These are phyloP conservation scores for Eutrema japonicum DNA, from an alignment of 345 rosid genomes.

Conservation along the genomic window DNA sequence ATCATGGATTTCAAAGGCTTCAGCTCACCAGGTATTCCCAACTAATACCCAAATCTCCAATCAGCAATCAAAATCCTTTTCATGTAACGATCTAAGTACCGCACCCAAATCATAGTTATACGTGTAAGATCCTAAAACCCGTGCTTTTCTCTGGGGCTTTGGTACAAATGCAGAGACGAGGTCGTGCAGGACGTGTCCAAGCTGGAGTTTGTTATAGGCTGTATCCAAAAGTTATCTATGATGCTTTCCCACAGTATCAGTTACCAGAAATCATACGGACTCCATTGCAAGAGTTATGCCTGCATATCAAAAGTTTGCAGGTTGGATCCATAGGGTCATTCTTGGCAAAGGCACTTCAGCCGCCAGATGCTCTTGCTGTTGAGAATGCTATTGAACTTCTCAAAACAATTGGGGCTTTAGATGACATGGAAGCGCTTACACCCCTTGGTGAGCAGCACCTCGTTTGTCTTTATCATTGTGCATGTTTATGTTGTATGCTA, in stretches of 20 bases:
- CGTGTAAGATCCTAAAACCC: conserved; percentile 2
- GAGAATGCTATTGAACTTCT: conserved; percentile 96
- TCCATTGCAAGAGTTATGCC: conserved; percentile 90
- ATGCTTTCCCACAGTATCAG: conserved; percentile 83
- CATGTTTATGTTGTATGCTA: conserved; percentile 21
- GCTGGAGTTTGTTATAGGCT: conserved; percentile 93
- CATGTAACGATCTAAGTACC: conserved; percentile 18
- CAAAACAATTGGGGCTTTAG: conserved; percentile 87
- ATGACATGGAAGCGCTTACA: conserved; percentile 87
- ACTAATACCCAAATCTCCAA: conserved; percentile 15
- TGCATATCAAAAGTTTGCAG: conserved; percentile 89
- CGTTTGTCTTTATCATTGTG: not conserved
- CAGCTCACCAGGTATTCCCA: conserved; percentile 79
- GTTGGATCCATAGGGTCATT: conserved; percentile 87
- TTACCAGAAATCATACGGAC: conserved; percentile 93
- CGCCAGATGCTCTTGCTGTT: conserved; percentile 92
- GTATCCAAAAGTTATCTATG: conserved; percentile 82
- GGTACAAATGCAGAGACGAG: conserved; percentile 67
- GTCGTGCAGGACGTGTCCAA: conserved; percentile 98
- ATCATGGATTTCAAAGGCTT: conserved; percentile 97
- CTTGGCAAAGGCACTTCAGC: conserved; percentile 95
- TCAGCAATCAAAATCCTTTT: conserved; percentile 2
- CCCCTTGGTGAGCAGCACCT: conserved; percentile 70
- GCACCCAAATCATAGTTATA: conserved; percentile 10
- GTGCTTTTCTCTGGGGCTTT: conserved; percentile 27